Conservation (phyloP, 1,139 yeast genomes). For the Yamadazyma oceani region DNA sequence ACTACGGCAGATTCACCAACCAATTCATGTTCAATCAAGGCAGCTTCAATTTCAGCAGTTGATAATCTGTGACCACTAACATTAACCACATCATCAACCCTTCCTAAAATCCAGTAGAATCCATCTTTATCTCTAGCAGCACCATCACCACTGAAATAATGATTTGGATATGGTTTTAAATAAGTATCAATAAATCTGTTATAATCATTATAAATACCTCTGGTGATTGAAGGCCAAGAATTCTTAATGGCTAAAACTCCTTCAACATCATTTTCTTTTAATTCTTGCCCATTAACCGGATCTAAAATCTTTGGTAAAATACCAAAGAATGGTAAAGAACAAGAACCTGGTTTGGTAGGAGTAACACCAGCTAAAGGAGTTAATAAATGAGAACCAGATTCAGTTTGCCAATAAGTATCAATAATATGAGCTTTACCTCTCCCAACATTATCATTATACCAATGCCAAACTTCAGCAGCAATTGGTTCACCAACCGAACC, state of each 20-base stretch:
- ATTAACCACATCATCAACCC: slow-evolving; percentile 82
- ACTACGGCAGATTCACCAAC: slow-evolving; percentile 82
- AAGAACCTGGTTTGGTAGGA: slow-evolving; percentile 78
- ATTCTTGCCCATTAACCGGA: slow-evolving; percentile 69
- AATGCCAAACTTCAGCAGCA: slow-evolving; percentile 91
- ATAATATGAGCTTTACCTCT: slow-evolving; percentile 70
- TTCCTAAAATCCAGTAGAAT: slow-evolving; percentile 75
- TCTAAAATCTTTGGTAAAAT: slow-evolving; percentile 67
- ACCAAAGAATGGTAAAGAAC: slow-evolving; percentile 78
- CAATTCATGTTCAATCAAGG: slow-evolving; percentile 64
- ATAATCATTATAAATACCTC: slow-evolving; percentile 74
- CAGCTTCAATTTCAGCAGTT: slow-evolving; percentile 82
- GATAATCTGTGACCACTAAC: slow-evolving; percentile 80
- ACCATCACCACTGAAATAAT: slow-evolving; percentile 80
- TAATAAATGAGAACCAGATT: slow-evolving; percentile 73
- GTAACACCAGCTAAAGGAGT: slow-evolving; percentile 73
- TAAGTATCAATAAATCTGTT: slow-evolving; percentile 69
- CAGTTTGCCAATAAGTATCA: slow-evolving; percentile 87
- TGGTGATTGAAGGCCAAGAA: slow-evolving; percentile 79
- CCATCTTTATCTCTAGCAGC: slow-evolving; percentile 80
- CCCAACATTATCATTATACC: slow-evolving; percentile 83
- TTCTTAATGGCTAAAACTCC: slow-evolving; percentile 72
- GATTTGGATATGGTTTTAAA: slow-evolving; percentile 65
- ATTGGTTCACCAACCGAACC: slow-evolving; percentile 94
- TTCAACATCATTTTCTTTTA: slow-evolving; percentile 61